Evolutionary conservation across 805 yeast species (phyloP), one percentile per base, ranked within the genome.

Genomic region (Metschnikowia amazonensis): DNA sequence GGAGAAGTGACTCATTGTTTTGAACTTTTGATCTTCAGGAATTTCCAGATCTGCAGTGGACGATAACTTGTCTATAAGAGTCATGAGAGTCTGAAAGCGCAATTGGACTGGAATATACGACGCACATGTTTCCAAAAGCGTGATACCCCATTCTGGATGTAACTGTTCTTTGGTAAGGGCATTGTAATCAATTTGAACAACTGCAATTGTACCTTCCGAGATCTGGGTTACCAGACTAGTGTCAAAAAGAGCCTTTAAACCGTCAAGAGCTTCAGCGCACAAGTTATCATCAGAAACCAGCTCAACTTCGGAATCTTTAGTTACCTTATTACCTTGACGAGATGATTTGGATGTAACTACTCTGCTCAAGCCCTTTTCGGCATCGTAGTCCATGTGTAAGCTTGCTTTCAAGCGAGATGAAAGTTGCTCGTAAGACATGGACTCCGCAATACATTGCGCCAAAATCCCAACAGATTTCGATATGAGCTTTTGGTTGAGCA

Each of bases 41-140:
- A 58, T 45, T 3, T 56, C 44, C 14, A 53, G 50, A 3, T 56
- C 51, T 10, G 67, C 52, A 2, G 63, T 44, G 2, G 48, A 24
- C 39, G 63, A 51, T 47, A 66, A 46, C 24, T 64, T 64, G 9
- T 67, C 56, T 7, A 65, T 61, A 51, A 60, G 59, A 2, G 83
- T 69, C 11, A 79, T 61, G 35, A 87, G 69, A 2, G 85, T 74
- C 24, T 81, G 67, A 66, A 85, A 88, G 51, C 96, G 71, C 52
- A 81, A 72, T 59, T 81, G 96, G 31, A 82, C 94, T 0, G 89
- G 97, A 8, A 88, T 79, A 78, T 90, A 88, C 32, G 79, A 76
- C 6, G 89, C 81, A 47, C 87, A 76, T 50, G 80, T 69, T 50
- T 82, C 83, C 30, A 87, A 65, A 38, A 90, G 67, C 8, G 71